These are phyloP conservation scores for Xylaria sp. DNA, from an alignment of 2,329 filamentous ascomycete genomes.

Conservation along the genomic window DNA sequence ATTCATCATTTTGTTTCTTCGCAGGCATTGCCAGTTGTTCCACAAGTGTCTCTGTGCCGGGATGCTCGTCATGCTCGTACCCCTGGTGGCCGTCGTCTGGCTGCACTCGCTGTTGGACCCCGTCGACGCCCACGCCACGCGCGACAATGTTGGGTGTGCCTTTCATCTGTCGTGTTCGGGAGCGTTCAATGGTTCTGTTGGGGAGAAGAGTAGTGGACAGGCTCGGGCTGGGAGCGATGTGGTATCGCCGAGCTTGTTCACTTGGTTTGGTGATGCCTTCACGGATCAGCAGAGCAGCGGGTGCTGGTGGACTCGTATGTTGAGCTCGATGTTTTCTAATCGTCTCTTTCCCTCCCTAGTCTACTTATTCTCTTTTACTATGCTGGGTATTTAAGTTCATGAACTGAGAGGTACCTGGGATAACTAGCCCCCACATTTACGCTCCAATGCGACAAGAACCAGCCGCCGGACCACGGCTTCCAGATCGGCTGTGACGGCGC, in stretches of 20 bases:
- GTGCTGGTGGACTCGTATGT: conserved; percentile 70
- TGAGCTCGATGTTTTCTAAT: neutral
- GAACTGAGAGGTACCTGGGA: neutral
- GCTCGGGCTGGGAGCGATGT: conserved; percentile 65
- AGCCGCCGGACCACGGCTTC: conserved; percentile 65
- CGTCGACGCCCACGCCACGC: conserved; percentile 51
- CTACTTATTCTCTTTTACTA: neutral
- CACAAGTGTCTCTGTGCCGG: conserved; percentile 38
- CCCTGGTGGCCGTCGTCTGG: conserved; percentile 39
- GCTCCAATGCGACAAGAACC: conserved; percentile 70
- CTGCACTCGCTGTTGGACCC: conserved; percentile 34
- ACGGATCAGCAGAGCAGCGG: conserved; percentile 67
- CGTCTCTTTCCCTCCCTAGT: too few relatives aligned
- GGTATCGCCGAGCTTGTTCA: conserved; percentile 61
- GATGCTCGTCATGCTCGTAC: conserved; percentile 43
- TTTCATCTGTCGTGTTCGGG: conserved; percentile 65
- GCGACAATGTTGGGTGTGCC: conserved; percentile 60
- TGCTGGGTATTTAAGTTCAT: neutral
- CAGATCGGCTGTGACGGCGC: conserved; percentile 63
- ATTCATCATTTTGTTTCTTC: conserved; percentile 32
- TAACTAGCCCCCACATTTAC: conserved; percentile 64
- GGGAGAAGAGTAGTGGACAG: conserved; percentile 72
- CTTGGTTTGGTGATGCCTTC: conserved; percentile 65
- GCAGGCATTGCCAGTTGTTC: conserved; percentile 13
- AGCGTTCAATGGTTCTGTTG: conserved; percentile 63